Evolutionary conservation across 805 yeast genomes (phyloP).

Genomic region (Wickerhamiella bombiphila): DNA sequence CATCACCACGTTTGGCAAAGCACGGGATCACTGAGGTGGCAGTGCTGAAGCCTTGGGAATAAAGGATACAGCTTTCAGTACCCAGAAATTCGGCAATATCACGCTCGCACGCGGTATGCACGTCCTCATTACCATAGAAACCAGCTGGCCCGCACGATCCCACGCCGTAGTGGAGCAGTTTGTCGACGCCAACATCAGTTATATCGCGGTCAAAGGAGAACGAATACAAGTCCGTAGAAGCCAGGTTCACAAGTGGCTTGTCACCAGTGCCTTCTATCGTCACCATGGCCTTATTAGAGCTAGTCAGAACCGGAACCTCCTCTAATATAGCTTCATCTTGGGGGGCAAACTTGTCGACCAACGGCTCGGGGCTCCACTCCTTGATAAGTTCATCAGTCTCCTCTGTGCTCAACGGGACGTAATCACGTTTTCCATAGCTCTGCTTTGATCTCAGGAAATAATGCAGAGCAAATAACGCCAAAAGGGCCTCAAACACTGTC

Average conservation of each 20-base stretch:
- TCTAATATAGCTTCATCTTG: slow-evolving; percentile 48
- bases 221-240: slow-evolving; percentile 58
- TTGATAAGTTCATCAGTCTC: slow-evolving; percentile 74
- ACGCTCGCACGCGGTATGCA: slow-evolving; percentile 65
- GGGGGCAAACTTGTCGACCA: slow-evolving; percentile 39
- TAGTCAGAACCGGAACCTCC: slow-evolving; percentile 48
- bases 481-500: slow-evolving; percentile 61
- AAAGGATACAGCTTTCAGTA: slow-evolving; percentile 63
- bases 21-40: slow-evolving; percentile 83
- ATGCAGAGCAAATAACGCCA: slow-evolving; percentile 67
- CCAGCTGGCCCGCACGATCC: slow-evolving; percentile 99
- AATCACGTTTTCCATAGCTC: slow-evolving; percentile 57
- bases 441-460: slow-evolving; percentile 70
- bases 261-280: slow-evolving; percentile 19
- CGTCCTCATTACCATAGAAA: slow-evolving; percentile 90
- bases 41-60: slow-evolving; percentile 86
- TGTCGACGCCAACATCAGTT: slow-evolving; percentile 37
- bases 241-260: slow-evolving; percentile 43
- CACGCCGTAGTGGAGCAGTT: slow-evolving; percentile 65
- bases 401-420: slow-evolving; percentile 33
- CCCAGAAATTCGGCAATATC: slow-evolving; percentile 63
- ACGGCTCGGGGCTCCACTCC: slow-evolving; percentile 87
- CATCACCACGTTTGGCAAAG: slow-evolving; percentile 88
- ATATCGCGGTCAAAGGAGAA: slow-evolving; percentile 37
- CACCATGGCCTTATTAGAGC: slow-evolving; percentile 34